These are phyloP conservation scores for Aspergillus carlsbadensis DNA, from an alignment of 495 filamentous ascomycete species.

Conservation along the genomic window DNA sequence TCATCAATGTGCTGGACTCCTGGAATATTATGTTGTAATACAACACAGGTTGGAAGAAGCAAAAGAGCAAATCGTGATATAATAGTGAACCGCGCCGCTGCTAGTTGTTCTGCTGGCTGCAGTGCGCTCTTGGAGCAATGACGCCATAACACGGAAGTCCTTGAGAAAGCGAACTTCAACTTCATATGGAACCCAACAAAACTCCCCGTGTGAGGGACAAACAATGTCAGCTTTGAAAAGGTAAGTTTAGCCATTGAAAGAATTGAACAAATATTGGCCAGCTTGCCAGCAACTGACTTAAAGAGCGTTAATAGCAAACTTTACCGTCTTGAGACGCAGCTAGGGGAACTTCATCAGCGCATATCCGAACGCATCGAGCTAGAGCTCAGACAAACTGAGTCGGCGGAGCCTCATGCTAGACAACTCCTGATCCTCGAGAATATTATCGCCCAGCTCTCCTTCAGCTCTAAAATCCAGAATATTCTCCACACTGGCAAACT, in stretches of 20 bases:
- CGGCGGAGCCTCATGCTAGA: slow-evolving; percentile 12
- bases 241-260: slow-evolving; percentile 43
- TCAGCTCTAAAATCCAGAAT: slow-evolving; percentile 56
- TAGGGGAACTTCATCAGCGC: slow-evolving; percentile 70
- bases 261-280: neutral
- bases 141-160: neutral
- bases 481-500: slow-evolving; percentile 54
- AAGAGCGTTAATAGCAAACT: slow-evolving; percentile 68
- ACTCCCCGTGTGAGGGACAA: slow-evolving; percentile 23
- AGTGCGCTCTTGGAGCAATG: no score
- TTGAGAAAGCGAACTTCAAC: neutral
- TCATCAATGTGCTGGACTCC: no score
- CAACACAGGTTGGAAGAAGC: no score
- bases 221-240: slow-evolving; percentile 67
- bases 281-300: no score
- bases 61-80: no score
- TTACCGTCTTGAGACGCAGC: slow-evolving; percentile 70
- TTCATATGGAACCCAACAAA: neutral
- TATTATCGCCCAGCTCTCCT: slow-evolving; percentile 67
- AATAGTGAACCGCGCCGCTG: no score
- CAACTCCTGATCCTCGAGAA: slow-evolving; percentile 49
- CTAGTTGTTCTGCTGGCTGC: no score
- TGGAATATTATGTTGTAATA: no score
- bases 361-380: slow-evolving; percentile 18
- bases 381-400: slow-evolving; percentile 22